A percentile compares a stretch with the other conserved stretches of the same genome.
phyloP scores from a whole-genome alignment of 371 early-diverging fungal species.

The Mortierella sp. region DNA sequence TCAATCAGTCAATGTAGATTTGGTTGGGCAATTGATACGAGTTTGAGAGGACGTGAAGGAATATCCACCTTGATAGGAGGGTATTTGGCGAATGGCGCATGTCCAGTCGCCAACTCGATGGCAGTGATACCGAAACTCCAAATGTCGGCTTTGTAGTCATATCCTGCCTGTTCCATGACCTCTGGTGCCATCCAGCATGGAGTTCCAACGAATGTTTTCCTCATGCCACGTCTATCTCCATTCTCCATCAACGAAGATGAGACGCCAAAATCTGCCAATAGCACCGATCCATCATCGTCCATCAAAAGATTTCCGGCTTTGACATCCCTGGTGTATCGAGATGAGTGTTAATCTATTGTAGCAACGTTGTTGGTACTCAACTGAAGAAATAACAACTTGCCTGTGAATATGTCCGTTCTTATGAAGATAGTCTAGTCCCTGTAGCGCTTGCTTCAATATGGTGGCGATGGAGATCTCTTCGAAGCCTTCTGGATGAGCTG shows the following conservation, averaged over 20 bases:
- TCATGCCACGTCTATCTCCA: conserved; percentile 75
- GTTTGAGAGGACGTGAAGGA: not conserved
- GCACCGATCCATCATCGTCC: conserved; percentile 83
- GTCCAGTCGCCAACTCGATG: conserved; percentile 90
- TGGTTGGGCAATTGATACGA: too few species aligned
- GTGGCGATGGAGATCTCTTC: conserved; percentile 87
- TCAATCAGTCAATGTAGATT: too few species aligned
- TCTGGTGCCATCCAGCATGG: conserved; percentile 95
- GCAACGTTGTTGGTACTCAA: too few species aligned
- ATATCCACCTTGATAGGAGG: conserved; percentile 83
- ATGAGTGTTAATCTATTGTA: too few species aligned
- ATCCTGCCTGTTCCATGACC: conserved; percentile 73
- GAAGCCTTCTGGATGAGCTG: conserved; percentile 82
- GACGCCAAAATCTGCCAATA: conserved; percentile 93
- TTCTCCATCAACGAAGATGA: conserved; percentile 81
- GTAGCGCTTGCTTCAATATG: conserved; percentile 86
- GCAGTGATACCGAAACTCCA: conserved; percentile 96
- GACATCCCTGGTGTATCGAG: conserved; percentile 77
- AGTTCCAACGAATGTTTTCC: conserved; percentile 94
- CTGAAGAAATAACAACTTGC: conserved; percentile 21
- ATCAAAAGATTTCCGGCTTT: conserved; percentile 91
- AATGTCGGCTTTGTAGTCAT: conserved; percentile 92
- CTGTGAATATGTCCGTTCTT: conserved; percentile 88
- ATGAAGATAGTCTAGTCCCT: conserved; percentile 89
- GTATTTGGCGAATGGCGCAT: conserved; percentile 92